phyloP scores from a whole-genome alignment of 345 rosid genomes.

The Eucalyptus grandis region DNA sequence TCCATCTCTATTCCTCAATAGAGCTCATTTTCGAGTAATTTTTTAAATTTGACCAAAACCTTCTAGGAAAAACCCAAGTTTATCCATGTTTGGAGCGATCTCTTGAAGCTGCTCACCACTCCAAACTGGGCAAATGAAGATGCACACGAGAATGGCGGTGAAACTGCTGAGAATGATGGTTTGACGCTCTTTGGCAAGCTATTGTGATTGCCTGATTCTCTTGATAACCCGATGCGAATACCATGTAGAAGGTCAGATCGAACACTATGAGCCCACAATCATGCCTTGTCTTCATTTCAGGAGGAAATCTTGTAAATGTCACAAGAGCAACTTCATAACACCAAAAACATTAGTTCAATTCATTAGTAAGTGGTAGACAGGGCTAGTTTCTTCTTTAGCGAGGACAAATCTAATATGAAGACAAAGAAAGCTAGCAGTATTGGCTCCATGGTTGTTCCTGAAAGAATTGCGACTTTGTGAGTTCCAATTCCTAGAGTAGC shows the following conservation, averaged over 20 bases:
- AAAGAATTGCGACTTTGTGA: background rate
- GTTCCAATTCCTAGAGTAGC: constrained; percentile 20
- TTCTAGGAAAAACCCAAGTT: constrained; percentile 14
- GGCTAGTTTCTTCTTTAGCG: background rate
- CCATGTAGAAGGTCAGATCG: constrained; percentile 19
- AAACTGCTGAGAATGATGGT: constrained; percentile 8
- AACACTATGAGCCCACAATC: constrained; percentile 21
- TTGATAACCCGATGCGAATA: constrained; percentile 13
- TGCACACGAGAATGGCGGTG: background rate
- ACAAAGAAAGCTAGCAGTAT: background rate
- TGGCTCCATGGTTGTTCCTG: background rate
- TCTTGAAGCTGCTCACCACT: constrained; percentile 29
- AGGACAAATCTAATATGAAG: background rate
- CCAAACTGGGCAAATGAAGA: constrained; percentile 20
- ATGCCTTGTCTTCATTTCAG: constrained; percentile 12
- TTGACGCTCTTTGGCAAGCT: constrained; percentile 1
- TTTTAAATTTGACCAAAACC: background rate
- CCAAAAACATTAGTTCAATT: background rate
- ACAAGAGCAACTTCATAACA: constrained; percentile 4
- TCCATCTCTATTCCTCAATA: background rate
- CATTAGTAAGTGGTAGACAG: background rate
- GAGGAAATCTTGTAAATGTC: constrained; percentile 19
- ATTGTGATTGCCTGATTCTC: constrained; percentile 4
- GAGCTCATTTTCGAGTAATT: background rate
- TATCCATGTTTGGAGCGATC: constrained; percentile 7